Evolutionary conservation across 2,329 filamentous ascomycete genomes (phyloP), one percentile per base, ranked within the genome.

Genomic region (Alternaria tenuissima): DNA sequence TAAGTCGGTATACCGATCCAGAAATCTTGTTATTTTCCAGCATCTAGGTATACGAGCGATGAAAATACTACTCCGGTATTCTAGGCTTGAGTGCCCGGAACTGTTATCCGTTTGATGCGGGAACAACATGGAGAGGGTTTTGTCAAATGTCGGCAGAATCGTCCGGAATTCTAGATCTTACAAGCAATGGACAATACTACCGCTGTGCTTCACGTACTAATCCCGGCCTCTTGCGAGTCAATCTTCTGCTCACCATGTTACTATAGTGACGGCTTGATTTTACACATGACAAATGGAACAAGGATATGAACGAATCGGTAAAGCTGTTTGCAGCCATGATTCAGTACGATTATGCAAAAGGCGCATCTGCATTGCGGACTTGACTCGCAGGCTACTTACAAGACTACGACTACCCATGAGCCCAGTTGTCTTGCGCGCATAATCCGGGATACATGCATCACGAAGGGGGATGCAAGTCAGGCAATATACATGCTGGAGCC

Each of bases 341-440:
- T 38, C 16, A 49, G 53, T 53, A 42, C 63, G 55, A 44, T 32
- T 42, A 52, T 53, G 48, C 36, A 54, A n/a, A 36, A 20, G 24
- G 53, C 34, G 11, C 18, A 26, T 36, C 64, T 49, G 30, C 52
- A 68, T 64, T 26, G 59, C 67, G 67, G 62, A 55, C 28, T 64
- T 48, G 30, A 62, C 52, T 51, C 18, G 28, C 49, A 52, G 36
- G 49, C n/a, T 26, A 8, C 22, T 52, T 18, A 26, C 18, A 18
- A 42, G 24, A 43, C 7, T 20, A 41, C 36, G 22, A 28, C 7
- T 28, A 24, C 28, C 41, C 28, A 28, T 51, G 52, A 32, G 26
- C 39, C 52, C 52, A 48, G 43, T 9, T 55, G 22, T 9, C 22
- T 9, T 44, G 24, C 22, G 36, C 46, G 18, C 22, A 48, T 49